Evolutionary conservation across 2,329 filamentous ascomycete genomes (phyloP), one percentile per base, ranked within the genome.

Genomic region (Sordariomycetes sp.): DNA sequence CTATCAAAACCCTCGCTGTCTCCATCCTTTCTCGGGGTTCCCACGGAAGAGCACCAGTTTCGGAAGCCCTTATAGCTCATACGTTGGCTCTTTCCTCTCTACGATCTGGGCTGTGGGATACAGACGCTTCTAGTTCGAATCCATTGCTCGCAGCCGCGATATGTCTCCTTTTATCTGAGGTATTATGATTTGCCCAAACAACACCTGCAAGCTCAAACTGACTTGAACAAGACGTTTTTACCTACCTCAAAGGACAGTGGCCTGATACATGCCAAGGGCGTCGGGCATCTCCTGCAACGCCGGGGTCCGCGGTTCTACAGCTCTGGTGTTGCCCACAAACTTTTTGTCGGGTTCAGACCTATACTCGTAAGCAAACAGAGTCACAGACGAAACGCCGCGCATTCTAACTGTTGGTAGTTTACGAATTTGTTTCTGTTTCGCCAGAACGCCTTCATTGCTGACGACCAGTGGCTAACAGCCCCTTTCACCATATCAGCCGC

Each of bases 311-410:
- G 44, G 14, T 34, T 39, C 8, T 57, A 50, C 30, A 40, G 35
- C 12, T 46, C 43, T 5, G 54, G 50, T 3, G 36, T 49, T 15
- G 36, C 50, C 2, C 57, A 60, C 32, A 43, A 42, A 23, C 42
- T 60, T 2, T 59, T 58, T 31, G 42, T 57, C 3, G 57, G 55
- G 2, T 55, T 55, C 25, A 39, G 57, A 24, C 54, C 56, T 8
- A 37, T 54, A 11, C 36, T 59, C 17, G 57, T 58, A 42, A 10
- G 14, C 23, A 4, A 11, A 4, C 23, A 25, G 12, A 19, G 4
- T 18, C 15, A n/a, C 28, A 15, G 19, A 5, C 21, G 12, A 10
- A 11, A n/a, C 9, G 4, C 12, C 12, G 15, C 4, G 11, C 12
- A 29, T 29, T 16, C 10, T 31, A 20, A 15, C 10, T 16, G n/a